Percentiles rank a stretch among this genome's conserved stretches.
These are phyloP conservation scores for Magnolia changhungtana DNA, from an alignment of 164 flowering plant species.

Conservation along the genomic window DNA sequence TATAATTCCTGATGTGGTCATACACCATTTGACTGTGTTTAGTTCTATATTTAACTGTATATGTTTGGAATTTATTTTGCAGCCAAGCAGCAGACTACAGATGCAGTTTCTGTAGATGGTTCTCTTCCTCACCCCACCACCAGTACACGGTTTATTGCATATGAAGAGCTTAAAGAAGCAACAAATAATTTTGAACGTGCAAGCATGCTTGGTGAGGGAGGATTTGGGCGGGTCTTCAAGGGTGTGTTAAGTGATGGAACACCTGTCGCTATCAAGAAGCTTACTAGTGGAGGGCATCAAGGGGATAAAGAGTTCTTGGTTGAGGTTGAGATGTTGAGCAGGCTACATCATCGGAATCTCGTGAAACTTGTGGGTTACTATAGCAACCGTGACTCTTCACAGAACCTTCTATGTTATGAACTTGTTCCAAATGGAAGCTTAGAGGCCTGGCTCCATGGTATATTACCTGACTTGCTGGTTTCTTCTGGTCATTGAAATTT, in stretches of 20 bases:
- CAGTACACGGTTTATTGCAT: constrained; percentile 80
- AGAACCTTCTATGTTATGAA: constrained; percentile 89
- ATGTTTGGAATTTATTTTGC: constrained; percentile 14
- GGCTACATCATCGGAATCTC: constrained; percentile 96
- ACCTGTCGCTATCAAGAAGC: constrained; percentile 93
- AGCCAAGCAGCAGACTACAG: constrained; percentile 52
- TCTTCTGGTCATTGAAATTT: too few species aligned
- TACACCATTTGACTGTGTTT: neutral
- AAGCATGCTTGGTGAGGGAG: constrained; percentile 95
- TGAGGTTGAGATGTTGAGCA: constrained; percentile 99
- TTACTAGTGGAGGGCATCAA: constrained; percentile 81
- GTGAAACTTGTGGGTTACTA: constrained; percentile 96
- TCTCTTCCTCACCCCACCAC: constrained; percentile 79
- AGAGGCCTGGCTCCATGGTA: constrained; percentile 99
- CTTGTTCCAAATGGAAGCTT: constrained; percentile 96
- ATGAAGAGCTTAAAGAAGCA: constrained; percentile 92
- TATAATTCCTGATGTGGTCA: too few species aligned
- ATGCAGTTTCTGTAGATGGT: constrained; percentile 47
- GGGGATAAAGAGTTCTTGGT: constrained; percentile 92
- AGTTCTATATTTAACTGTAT: neutral
- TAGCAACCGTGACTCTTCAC: constrained; percentile 75
- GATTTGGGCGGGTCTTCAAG: constrained; percentile 91
- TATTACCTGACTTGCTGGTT: constrained; percentile 2
- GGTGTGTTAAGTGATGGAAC: constrained; percentile 94
- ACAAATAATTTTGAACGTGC: constrained; percentile 81